A percentile compares a stretch with the other conserved stretches of the same genome.
phyloP scores from a whole-genome alignment of 2,329 filamentous ascomycete species.

The Allantophomopsis lycopodina region DNA sequence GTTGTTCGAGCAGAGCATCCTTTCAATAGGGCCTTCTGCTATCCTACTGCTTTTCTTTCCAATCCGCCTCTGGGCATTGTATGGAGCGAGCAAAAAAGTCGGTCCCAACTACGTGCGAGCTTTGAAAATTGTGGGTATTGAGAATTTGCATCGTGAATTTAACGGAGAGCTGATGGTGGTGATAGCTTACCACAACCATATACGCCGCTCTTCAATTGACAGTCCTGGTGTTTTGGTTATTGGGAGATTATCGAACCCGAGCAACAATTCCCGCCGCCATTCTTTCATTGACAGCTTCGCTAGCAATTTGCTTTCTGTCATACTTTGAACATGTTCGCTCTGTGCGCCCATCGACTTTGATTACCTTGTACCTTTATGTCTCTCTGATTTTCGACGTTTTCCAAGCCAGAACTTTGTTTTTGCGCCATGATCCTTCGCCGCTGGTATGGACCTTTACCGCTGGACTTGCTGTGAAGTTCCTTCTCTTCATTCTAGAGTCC shows the following conservation, averaged over 20 bases:
- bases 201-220: not conserved
- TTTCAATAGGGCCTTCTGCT: too few species aligned
- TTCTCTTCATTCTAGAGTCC: constrained; percentile 1
- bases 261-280: not conserved
- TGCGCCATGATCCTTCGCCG: not conserved
- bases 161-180: too few species aligned
- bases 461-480: constrained; percentile 1
- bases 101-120: too few species aligned
- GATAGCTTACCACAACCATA: not conserved
- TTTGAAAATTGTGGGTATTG: too few species aligned
- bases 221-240: not conserved
- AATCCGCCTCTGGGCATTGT: too few species aligned
- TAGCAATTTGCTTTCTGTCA: not conserved
- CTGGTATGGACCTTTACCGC: not conserved
- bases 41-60: too few species aligned
- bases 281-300: not conserved
- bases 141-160: too few species aligned
- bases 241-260: not conserved
- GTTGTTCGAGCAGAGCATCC: too few species aligned
- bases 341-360: constrained; percentile 2
- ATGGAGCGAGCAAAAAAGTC: too few species aligned
- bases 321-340: constrained; percentile 4
- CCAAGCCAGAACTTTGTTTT: constrained; percentile 1
- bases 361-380: constrained; percentile 1
- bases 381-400: constrained; percentile 2